Evolutionary conservation across 2,329 filamentous ascomycete genomes (phyloP).

Genomic region (Venturia asperata): DNA sequence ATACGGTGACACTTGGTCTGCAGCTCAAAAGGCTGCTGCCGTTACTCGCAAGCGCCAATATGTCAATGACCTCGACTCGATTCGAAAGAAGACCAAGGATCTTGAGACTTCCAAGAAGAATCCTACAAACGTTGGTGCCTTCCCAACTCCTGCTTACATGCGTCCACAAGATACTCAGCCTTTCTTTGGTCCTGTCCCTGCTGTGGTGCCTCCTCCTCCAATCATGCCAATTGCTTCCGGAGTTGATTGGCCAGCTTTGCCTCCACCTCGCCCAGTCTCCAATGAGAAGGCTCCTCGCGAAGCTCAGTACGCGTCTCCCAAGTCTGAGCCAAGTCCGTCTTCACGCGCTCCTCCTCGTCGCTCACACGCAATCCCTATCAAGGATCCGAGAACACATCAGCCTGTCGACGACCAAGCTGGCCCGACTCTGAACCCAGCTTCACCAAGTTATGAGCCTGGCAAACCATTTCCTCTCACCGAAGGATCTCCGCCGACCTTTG

Average conservation of each 20-base stretch:
- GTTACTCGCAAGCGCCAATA: slow-evolving; percentile 19
- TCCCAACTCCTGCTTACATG: slow-evolving; percentile 2
- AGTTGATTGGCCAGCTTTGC: slow-evolving; percentile 13
- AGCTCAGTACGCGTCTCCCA: neutral
- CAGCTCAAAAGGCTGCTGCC: slow-evolving; percentile 7
- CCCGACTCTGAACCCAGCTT: slow-evolving; percentile 34
- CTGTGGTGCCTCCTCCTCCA: neutral
- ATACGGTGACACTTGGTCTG: neutral
- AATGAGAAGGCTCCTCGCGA: slow-evolving; percentile 22
- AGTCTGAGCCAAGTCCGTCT: slow-evolving; percentile 17
- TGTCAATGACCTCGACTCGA: slow-evolving; percentile 17
- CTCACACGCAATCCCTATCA: slow-evolving; percentile 37
- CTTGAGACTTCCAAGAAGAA: slow-evolving; percentile 14
- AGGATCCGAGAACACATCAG: slow-evolving; percentile 28
- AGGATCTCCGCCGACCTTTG: slow-evolving; percentile 19
- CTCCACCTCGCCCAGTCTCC: slow-evolving; percentile 15
- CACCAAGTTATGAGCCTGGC: slow-evolving; percentile 34
- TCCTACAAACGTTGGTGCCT: neutral
- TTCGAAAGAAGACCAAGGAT: slow-evolving; percentile 20
- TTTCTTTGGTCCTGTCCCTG: neutral
- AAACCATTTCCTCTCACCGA: slow-evolving; percentile 19
- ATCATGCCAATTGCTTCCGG: neutral
- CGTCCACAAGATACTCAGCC: slow-evolving; percentile 6
- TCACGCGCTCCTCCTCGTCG: slow-evolving; percentile 28
- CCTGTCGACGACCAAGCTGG: slow-evolving; percentile 15